Percentiles rank a stretch among this genome's conserved stretches.
phyloP scores from a whole-genome alignment of 768 basidiomycete species.

The Crassisporium funariophilum region DNA sequence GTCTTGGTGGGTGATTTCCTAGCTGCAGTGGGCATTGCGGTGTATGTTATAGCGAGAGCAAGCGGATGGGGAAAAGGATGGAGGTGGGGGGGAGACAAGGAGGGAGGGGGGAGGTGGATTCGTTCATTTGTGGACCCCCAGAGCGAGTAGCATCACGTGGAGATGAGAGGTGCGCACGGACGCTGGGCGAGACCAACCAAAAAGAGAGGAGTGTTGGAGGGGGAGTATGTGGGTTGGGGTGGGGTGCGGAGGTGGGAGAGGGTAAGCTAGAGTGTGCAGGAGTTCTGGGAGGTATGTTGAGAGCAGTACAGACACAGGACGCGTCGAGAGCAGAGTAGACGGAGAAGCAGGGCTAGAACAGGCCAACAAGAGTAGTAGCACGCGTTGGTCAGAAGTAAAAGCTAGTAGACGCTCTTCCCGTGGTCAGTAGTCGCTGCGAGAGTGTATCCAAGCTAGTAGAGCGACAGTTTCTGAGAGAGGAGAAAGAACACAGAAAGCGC shows the following conservation, averaged over 20 bases:
- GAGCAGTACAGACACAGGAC: not conserved
- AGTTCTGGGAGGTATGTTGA: conserved; percentile 1
- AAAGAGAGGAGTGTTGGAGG: not conserved
- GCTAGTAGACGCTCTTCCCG: no score
- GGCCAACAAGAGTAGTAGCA: no score
- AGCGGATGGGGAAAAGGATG: conserved; percentile 3
- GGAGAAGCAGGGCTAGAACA: no score
- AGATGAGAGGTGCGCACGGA: conserved; percentile 29
- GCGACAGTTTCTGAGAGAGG: no score
- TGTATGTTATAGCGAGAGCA: conserved; percentile 3
- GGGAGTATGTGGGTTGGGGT: not conserved
- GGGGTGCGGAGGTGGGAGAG: not conserved
- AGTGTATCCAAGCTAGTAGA: no score
- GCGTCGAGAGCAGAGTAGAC: not conserved
- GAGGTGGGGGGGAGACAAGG: conserved; percentile 18
- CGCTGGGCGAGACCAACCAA: conserved; percentile 13
- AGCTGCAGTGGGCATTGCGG: conserved; percentile 27
- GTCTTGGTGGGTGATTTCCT: conserved; percentile 44
- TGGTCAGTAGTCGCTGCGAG: no score
- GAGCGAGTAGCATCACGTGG: conserved; percentile 30
- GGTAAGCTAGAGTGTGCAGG: conserved; percentile 7
- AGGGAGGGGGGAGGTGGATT: conserved; percentile 21
- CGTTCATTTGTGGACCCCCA: conserved; percentile 26
- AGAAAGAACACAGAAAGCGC: no score
- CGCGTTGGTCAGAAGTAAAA: no score